Evolutionary conservation across 306 rosid species (phyloP).

Genomic region (Citrullus amarus): DNA sequence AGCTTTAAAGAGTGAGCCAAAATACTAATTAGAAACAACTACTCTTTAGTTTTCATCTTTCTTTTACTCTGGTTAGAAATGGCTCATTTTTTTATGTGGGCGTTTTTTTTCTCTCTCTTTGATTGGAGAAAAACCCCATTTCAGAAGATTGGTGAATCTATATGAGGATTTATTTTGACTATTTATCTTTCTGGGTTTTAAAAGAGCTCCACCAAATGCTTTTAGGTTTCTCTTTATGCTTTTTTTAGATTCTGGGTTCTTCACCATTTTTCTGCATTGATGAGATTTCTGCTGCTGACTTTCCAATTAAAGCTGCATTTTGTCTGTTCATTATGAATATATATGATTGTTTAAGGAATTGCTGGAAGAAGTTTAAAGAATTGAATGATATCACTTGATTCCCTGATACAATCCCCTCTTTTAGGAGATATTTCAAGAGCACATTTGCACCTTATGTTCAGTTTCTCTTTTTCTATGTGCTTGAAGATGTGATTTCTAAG

Average conservation of each 20-base stretch:
- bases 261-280: background rate
- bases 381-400: background rate
- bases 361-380: background rate
- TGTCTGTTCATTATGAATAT: background rate
- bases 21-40: background rate
- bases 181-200: background rate
- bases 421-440: background rate
- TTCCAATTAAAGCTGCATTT: background rate
- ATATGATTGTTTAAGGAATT: background rate
- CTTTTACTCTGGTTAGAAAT: background rate
- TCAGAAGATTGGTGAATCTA: background rate
- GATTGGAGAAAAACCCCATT: background rate
- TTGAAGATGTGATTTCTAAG: background rate
- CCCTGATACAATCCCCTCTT: background rate
- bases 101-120: background rate
- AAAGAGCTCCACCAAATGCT: background rate
- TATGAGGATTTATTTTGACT: background rate
- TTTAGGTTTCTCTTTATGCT: background rate
- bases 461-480: background rate
- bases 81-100: background rate
- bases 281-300: background rate
- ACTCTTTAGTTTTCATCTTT: background rate
- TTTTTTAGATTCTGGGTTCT: background rate
- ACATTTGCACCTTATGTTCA: background rate
- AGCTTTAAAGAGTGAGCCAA: conserved; percentile 52